Evolutionary conservation across 495 filamentous ascomycete species (phyloP).

Genomic region (Penicillium atrosanguineum): DNA sequence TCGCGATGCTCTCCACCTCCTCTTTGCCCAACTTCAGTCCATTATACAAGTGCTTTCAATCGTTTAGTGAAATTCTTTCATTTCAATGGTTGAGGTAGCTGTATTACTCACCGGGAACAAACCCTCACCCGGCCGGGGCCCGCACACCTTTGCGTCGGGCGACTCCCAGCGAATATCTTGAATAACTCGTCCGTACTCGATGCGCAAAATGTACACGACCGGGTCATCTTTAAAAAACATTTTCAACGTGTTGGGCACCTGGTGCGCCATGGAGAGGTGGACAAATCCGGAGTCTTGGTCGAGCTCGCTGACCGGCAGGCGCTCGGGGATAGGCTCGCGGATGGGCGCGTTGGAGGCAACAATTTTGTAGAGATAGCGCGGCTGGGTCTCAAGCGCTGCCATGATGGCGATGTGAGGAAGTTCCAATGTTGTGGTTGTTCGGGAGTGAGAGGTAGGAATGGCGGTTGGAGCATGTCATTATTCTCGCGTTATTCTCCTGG

Average conservation of each 20-base stretch:
- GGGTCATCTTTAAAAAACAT: slow-evolving; percentile 71
- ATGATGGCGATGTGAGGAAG: slow-evolving; percentile 15
- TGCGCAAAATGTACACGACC: slow-evolving; percentile 72
- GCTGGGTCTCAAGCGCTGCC: slow-evolving; percentile 24
- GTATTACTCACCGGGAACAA: slow-evolving; percentile 42
- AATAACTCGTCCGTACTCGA: slow-evolving; percentile 62
- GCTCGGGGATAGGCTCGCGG: slow-evolving; percentile 41
- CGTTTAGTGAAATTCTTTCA: slow-evolving; percentile 3
- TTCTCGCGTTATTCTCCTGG: slow-evolving; percentile 2
- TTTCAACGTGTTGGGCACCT: slow-evolving; percentile 50
- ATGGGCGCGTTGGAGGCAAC: slow-evolving; percentile 41
- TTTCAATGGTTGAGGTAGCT: background rate
- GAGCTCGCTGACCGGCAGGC: slow-evolving; percentile 41
- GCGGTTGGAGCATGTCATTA: background rate
- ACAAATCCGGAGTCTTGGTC: slow-evolving; percentile 41
- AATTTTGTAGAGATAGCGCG: slow-evolving; percentile 44
- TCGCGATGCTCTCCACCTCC: slow-evolving; percentile 42
- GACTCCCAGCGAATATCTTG: slow-evolving; percentile 41
- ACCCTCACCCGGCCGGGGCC: slow-evolving; percentile 40
- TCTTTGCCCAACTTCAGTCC: slow-evolving; percentile 42
- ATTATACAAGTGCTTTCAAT: slow-evolving; percentile 43
- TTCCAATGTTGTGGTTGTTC: background rate
- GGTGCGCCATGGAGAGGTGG: slow-evolving; percentile 41
- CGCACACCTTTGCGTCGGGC: slow-evolving; percentile 40
- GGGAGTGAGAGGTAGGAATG: background rate